phyloP scores from a whole-genome alignment of 2,329 filamentous ascomycete species.

The Huntiella abstrusa region DNA sequence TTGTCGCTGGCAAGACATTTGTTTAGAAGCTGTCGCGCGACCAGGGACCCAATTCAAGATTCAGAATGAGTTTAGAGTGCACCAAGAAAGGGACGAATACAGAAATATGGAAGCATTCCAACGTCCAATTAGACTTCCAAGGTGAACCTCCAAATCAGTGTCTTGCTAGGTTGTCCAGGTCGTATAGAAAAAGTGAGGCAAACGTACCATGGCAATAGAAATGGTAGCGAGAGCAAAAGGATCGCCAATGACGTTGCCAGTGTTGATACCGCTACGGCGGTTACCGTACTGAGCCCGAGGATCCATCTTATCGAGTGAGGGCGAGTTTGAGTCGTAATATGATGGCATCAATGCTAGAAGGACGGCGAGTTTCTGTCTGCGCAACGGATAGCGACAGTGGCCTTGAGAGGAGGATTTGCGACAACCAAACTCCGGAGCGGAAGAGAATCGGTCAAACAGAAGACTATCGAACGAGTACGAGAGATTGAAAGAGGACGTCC shows the following conservation, averaged over 20 bases:
- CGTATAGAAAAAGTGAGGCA: neutral
- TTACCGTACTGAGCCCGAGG: slow-evolving; percentile 36
- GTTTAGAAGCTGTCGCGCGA: no score
- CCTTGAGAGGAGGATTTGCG: no score
- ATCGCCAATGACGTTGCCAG: slow-evolving; percentile 86
- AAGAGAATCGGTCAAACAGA: no score
- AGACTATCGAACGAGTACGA: no score
- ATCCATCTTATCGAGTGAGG: slow-evolving; percentile 69
- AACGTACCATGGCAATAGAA: slow-evolving; percentile 72
- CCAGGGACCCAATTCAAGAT: no score
- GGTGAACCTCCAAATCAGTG: no score
- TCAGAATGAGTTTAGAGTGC: no score
- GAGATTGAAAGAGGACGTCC: no score
- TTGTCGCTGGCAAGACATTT: no score
- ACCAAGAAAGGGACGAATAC: neutral
- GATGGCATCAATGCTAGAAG: slow-evolving; percentile 38
- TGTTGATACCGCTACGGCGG: slow-evolving; percentile 43
- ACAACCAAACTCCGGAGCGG: neutral
- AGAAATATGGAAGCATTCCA: no score
- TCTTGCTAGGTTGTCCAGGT: neutral
- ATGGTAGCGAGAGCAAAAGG: slow-evolving; percentile 89
- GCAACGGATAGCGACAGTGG: neutral
- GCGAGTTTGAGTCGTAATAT: slow-evolving; percentile 54
- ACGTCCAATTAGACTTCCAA: no score
- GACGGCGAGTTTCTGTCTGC: neutral